Base-by-base conservation (phyloP, 2,329 filamentous ascomycete genomes). In the Zymoseptoria tritici region DNA sequence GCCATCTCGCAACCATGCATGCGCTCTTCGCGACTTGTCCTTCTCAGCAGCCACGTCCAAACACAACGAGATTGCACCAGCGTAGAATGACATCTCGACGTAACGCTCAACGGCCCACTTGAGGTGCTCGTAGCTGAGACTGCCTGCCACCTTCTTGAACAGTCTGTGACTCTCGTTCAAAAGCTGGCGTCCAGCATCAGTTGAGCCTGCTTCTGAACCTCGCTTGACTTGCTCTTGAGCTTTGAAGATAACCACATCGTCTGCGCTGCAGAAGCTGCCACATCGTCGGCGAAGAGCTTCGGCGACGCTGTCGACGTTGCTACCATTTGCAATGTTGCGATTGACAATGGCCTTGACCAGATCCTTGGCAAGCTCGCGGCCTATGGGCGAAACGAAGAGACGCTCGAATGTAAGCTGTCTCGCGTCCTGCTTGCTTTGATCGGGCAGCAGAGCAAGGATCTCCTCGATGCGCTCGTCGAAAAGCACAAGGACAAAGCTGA, bases 321-420 rank as follows among this genome's bases (percentile, higher is more conserved):
- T 93, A 9, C 95, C 94, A 70, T 91, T 96, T 60, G 93, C 89
- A 68, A 99, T 99, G 73, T 96, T 99, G 69, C 92, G 87, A 74
- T 97, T 97, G 57, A 99, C 94, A 70, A 99, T 97, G 0, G 93
- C 91, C 74, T 97, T 99, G 59, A 99, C 94, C 1, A 99, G 81
- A 58, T 96, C 84, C 74, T 96, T 97, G 2, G 93, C 95, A 22
- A 97, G 83, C 9, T 96, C 91, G 67, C 91, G 91, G 31, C 94
- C 94, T 19, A 85, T 81, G 5, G 82, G 76, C 50, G 88, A 85
- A 3, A 90, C 89, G 73, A 99, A 97, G 0, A 99, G 83, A 52
- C 85, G 83, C 73, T 97, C 91, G 70, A 90, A 99, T 0, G 91
- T 97, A 57, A 99, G 81, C 42, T 87, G 83, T 60, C 84, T 82